Evolutionary conservation across 371 early-diverging fungal genomes (phyloP), one percentile per base, ranked within the genome.

Genomic region (Chytridium lagenaria): DNA sequence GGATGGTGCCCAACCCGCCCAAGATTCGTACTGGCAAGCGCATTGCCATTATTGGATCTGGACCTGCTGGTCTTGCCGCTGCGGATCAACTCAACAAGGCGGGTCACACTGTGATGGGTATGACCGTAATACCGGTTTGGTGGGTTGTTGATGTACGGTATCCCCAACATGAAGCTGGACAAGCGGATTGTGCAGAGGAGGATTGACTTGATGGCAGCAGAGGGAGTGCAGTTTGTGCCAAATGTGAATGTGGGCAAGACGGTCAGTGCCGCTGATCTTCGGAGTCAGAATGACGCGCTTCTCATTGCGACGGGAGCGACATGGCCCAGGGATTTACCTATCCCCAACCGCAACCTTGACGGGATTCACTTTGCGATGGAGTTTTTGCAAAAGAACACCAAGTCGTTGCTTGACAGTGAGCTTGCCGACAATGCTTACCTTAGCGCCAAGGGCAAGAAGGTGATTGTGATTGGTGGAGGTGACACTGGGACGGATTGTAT

Each of bases 101-200:
- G 44, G 98, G 98, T 23, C 96, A 98, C 83, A 59, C 67, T 15
- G 96, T 97, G 33, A 95, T 94, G 19, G 96, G 64, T 97, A 95
- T 77, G 98, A 98, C 79, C 91, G 97, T 69, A 95, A 96, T 68
- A 97, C 73, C 91, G 95, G 70, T 88, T 92, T 71, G 98, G 98
- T 79, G 98, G 98, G n/a, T 84, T 98, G 65, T 86, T 98, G 76
- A 95, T 95, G 91, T 98, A 98, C 81, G 98, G 98, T 75, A 98
- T 98, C 71, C 98, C 98, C 69, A 97, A 98, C 87, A 98, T 98
- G 98, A 98, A 98, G 89, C 91, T 98, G 34, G 97, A 98, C 84
- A 97, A 97, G 89, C 86, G 86, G 67, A 78, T 95, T 69, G 97
- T 98, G 40, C 93, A 94, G 78, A 90, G 98, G 51, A 93, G 98